These are phyloP conservation scores for Epichloe festucae DNA, from an alignment of 2,329 filamentous ascomycete species.

Conservation along the genomic window DNA sequence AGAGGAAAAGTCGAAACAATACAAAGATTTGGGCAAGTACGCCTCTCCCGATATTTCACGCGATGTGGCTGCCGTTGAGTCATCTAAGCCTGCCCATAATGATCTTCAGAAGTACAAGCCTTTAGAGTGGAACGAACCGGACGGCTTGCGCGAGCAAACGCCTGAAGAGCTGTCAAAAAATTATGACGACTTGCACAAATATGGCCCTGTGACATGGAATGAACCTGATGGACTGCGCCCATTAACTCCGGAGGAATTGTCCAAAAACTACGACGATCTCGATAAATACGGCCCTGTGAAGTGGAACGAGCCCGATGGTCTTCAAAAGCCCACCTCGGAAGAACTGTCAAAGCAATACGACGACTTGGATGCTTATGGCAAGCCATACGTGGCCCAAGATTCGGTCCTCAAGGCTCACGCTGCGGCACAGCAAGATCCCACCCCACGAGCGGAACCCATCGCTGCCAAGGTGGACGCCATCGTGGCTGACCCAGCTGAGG, in stretches of 20 bases:
- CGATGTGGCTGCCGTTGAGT: constrained; percentile 18
- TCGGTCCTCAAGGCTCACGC: constrained; percentile 7
- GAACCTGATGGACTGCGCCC: constrained; percentile 22
- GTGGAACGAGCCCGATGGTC: constrained; percentile 19
- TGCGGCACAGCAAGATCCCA: constrained; percentile 5
- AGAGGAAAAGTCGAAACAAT: constrained; percentile 17
- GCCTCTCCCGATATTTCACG: constrained; percentile 15
- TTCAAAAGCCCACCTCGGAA: constrained; percentile 14
- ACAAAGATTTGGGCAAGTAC: constrained; percentile 25
- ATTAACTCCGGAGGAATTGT: constrained; percentile 22
- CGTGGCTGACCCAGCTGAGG: background rate
- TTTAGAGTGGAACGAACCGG: constrained; percentile 24
- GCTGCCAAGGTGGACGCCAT: constrained; percentile 4
- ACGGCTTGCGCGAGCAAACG: constrained; percentile 23
- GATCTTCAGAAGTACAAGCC: constrained; percentile 29
- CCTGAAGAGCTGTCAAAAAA: constrained; percentile 23
- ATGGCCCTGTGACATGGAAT: constrained; percentile 23
- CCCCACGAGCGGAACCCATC: constrained; percentile 6
- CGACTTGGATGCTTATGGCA: constrained; percentile 22
- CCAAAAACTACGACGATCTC: constrained; percentile 27
- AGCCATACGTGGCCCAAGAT: constrained; percentile 6
- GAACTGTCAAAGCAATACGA: constrained; percentile 20
- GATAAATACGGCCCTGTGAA: constrained; percentile 18
- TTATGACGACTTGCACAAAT: constrained; percentile 26
- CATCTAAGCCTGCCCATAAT: constrained; percentile 13